Conservation (phyloP, 1,284 basidiomycete genomes). For the Fomitopsis schrenkii region DNA sequence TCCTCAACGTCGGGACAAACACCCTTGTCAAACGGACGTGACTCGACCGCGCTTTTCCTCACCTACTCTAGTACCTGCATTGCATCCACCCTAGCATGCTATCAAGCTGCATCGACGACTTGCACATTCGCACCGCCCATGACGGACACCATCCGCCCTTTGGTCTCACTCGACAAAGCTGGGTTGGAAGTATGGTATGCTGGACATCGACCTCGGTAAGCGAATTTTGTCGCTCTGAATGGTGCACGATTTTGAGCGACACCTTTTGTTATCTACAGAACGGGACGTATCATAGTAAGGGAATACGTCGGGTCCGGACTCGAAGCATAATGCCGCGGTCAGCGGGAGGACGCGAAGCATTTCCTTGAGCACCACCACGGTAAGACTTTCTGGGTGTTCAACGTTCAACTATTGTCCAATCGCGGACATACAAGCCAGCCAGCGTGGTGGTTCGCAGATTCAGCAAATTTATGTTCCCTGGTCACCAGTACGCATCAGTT, state of each 20-base stretch:
- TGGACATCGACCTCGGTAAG: slow-evolving; percentile 66
- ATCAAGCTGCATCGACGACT: not conserved
- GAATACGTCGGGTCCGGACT: slow-evolving; percentile 83
- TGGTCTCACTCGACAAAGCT: slow-evolving; percentile 76
- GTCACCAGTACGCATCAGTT: slow-evolving; percentile 65
- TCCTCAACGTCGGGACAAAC: too few species aligned
- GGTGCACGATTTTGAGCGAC: too few species aligned
- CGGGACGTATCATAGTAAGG: slow-evolving; percentile 80
- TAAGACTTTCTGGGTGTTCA: slow-evolving; percentile 78
- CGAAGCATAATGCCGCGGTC: slow-evolving; percentile 80
- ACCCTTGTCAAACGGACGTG: too few species aligned
- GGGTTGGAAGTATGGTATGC: slow-evolving; percentile 68
- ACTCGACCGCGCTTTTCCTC: too few species aligned
- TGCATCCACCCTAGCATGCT: not conserved
- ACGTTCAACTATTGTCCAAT: slow-evolving; percentile 86
- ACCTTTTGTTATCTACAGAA: slow-evolving; percentile 59
- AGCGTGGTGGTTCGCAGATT: slow-evolving; percentile 65
- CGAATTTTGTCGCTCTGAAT: too few species aligned
- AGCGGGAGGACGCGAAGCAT: slow-evolving; percentile 69
- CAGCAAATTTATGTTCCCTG: slow-evolving; percentile 85
- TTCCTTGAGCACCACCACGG: slow-evolving; percentile 77
- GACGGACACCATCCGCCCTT: slow-evolving; percentile 55
- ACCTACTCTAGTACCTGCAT: not conserved
- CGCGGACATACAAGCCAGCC: slow-evolving; percentile 64
- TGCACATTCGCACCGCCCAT: slow-evolving; percentile 29